Evolutionary conservation across 148 eudicot species (phyloP).

Genomic region (Vaccinium vitisidaea): DNA sequence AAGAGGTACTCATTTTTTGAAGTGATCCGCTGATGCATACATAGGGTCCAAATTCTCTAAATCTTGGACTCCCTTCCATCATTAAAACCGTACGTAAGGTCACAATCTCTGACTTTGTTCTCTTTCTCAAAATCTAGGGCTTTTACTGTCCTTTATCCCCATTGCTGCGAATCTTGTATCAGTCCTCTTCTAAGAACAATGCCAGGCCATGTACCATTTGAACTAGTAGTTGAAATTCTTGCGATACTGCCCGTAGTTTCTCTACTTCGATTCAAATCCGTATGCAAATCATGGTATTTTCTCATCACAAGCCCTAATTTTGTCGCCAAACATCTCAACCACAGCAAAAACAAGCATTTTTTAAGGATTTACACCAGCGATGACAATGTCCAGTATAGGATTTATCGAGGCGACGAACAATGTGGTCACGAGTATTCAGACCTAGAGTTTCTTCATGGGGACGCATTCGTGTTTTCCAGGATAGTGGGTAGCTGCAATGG

Average conservation of each 20-base stretch:
- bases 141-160: too few relatives aligned
- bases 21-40: too few relatives aligned
- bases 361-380: constrained; percentile 12
- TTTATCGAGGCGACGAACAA: neutral
- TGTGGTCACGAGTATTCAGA: neutral
- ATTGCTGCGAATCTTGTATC: too few relatives aligned
- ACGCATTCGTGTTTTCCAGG: constrained; percentile 19
- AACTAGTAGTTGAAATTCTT: neutral
- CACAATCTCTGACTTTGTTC: too few relatives aligned
- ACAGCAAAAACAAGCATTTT: neutral
- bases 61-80: too few relatives aligned
- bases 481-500: constrained; percentile 35
- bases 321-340: neutral
- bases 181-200: too few relatives aligned
- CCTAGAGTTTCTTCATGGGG: constrained; percentile 22
- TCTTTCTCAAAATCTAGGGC: too few relatives aligned
- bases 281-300: constrained; percentile 12
- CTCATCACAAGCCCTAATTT: constrained; percentile 12
- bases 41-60: too few relatives aligned
- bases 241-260: constrained; percentile 3
- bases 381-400: neutral
- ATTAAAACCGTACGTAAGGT: too few relatives aligned
- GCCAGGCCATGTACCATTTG: neutral
- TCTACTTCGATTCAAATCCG: neutral
- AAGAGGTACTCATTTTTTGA: too few relatives aligned